Base-by-base conservation (phyloP, 805 yeast genomes). In the Starmerella apicola region DNA sequence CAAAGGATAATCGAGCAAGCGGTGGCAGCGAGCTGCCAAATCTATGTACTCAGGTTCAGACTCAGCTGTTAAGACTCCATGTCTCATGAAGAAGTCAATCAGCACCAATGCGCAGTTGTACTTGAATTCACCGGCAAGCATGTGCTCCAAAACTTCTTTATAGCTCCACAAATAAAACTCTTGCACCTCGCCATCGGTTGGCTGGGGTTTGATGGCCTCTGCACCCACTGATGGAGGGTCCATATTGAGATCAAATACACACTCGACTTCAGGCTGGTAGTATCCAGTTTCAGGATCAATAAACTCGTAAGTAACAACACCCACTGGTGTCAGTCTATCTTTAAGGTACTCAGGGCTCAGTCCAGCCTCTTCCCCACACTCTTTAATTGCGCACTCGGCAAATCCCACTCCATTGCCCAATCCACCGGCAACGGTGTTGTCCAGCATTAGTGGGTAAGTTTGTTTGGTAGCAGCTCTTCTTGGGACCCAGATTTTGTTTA, bases 341-440 rank as follows among this genome's bases (percentile, higher is more conserved):
- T 58, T 55, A 1, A 84, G 76, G 43, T 73, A 70, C 1, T 63
- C 67, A 12, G 65, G 62, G 0, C 53, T 47, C n/a, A 88, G 59
- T 0, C 94, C 94, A 0, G 95, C 97, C 53, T 91, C 98, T 53
- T 91, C 98, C 44, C 65, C 67, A 52, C 94, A 75, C 57, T 91
- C 98, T 55, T 91, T 91, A 16, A 81, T 49, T 3, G 78, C 74
- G 0, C 96, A 88, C 34, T 83, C 94, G 53, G 65, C 61, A 2
- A 76, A 63, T 0, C 85, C 83, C 48, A 72, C 65, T 0, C 94
- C 95, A 56, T 78, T 68, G 0, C 94, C 95, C 3, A 91, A 53
- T 0, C 98, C 98, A 1, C 98, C 98, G 0, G 95, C 98, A 5
- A 91, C 81, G 1, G 94, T 84, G 57, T 86, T 88, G 57, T 91